Evolutionary conservation across 495 filamentous ascomycete genomes (phyloP).

Genomic region (Massariosphaeria phaeospora): DNA sequence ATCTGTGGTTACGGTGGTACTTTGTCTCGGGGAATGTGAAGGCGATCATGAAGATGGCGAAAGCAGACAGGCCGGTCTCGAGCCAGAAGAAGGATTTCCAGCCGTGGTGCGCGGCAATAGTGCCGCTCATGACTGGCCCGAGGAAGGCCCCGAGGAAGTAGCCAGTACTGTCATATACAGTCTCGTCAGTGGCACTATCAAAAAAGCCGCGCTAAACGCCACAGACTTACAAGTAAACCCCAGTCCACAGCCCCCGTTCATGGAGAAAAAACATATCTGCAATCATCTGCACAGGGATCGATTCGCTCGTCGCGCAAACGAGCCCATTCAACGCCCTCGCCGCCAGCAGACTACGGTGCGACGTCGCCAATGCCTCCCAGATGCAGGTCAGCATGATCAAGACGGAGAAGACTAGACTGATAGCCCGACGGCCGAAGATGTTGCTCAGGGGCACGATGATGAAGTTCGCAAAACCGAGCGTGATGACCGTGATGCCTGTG

Average conservation of each 20-base stretch:
- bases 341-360: conserved; percentile 52
- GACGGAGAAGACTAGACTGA: conserved; percentile 50
- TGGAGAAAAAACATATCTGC: conserved; percentile 65
- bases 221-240: conserved; percentile 53
- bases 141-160: conserved; percentile 40
- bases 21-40: conserved; percentile 57
- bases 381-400: conserved; percentile 44
- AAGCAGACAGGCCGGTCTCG: conserved; percentile 46
- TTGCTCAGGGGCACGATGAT: conserved; percentile 56
- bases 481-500: conserved; percentile 58
- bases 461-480: conserved; percentile 57
- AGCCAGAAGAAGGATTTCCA: conserved; percentile 57
- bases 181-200: neutral
- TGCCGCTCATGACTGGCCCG: conserved; percentile 55
- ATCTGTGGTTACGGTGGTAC: conserved; percentile 45
- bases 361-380: conserved; percentile 37
- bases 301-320: conserved; percentile 57
- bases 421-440: conserved; percentile 54
- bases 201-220: conserved; percentile 31
- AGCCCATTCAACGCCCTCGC: conserved; percentile 53
- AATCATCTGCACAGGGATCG: conserved; percentile 58
- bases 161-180: conserved; percentile 33
- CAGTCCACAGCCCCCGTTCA: conserved; percentile 55
- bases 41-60: conserved; percentile 46
- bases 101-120: conserved; percentile 51